Evolutionary conservation across 2,329 filamentous ascomycete species (phyloP), one percentile per base, ranked within the genome.

Genomic region (Hypoxylon sp.): DNA sequence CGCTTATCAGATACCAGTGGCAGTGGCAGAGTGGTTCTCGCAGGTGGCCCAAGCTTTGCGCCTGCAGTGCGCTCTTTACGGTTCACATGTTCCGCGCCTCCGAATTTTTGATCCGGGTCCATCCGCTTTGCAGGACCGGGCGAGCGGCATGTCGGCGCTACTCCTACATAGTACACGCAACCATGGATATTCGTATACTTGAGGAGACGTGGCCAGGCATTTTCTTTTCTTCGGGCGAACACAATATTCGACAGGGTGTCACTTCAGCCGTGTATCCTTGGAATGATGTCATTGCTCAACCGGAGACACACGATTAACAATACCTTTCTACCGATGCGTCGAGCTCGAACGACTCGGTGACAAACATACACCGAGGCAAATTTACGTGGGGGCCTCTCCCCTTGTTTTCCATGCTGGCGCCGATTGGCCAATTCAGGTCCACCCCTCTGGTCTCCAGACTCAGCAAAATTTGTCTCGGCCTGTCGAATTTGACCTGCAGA

Each of bases 371-470:
- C 74, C 74, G 74, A 75, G 74, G 74, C 71, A 76, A 57, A 53
- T 62, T 56, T 50, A 57, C 35, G 48, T 60, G 65, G 64, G 61
- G 66, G 53, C 4, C 51, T 29, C 48, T 48, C 32, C 50, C 65
- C 62, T 52, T 59, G 63, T 66, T 35, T 27, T 37, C 29, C 60
- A 37, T 47, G 62, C 51, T 65, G 62, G 48, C 62, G 50, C 74
- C 69, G 70, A 74, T 75, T 76, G 73, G 73, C 46, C 73, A 75
- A 74, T 73, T 61, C 50, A 19, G 58, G 56, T 48, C 75, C 73
- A 73, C 67, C 50, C 15, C 39, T 44, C 48, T 74, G 74, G 72
- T 77, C 74, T 77, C 67, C 68, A 76, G 75, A 76, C 75, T 64
- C 64, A 71, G 69, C 74, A 77, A 77, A 73, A 70, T 75, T 77